Conservation (phyloP, 805 yeast genomes). For the Candida pseudoglaebosa region DNA sequence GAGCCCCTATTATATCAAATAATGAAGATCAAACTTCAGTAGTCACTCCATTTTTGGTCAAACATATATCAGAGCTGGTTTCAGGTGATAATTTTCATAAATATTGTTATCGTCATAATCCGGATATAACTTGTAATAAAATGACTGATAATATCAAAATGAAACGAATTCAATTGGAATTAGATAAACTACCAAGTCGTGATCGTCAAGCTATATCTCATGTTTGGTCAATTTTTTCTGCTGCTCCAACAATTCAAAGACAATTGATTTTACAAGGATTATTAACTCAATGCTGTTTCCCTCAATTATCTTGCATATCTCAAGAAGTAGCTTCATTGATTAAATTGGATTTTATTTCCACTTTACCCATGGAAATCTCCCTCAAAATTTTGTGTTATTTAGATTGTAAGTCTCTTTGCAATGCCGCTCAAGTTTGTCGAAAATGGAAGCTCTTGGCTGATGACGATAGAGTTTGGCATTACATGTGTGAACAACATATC, state of each 20-base stretch:
- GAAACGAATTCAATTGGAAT: slow-evolving; percentile 55
- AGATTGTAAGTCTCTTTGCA: slow-evolving; percentile 90
- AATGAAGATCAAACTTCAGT: slow-evolving; percentile 20
- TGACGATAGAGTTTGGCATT: slow-evolving; percentile 96
- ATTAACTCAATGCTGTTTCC: slow-evolving; percentile 88
- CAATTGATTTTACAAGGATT: slow-evolving; percentile 78
- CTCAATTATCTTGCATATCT: slow-evolving; percentile 83
- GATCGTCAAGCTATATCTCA: slow-evolving; percentile 78
- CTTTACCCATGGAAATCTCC: slow-evolving; percentile 82
- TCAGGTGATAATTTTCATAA: slow-evolving; percentile 54
- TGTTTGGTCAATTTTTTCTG: slow-evolving; percentile 80
- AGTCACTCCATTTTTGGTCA: slow-evolving; percentile 38
- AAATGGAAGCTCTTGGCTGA: slow-evolving; percentile 89
- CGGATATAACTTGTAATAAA: slow-evolving; percentile 73
- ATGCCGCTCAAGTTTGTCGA: slow-evolving; percentile 87
- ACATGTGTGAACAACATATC: slow-evolving; percentile 97
- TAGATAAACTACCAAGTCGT: slow-evolving; percentile 57
- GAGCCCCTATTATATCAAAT: slow-evolving; percentile 9
- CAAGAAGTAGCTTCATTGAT: slow-evolving; percentile 75
- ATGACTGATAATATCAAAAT: slow-evolving; percentile 60
- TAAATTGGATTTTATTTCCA: slow-evolving; percentile 81
- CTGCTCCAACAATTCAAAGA: slow-evolving; percentile 67
- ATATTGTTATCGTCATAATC: slow-evolving; percentile 92
- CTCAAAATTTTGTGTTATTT: slow-evolving; percentile 81
- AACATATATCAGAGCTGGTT: slow-evolving; percentile 41